Evolutionary conservation across 495 filamentous ascomycete species (phyloP), one percentile per base, ranked within the genome.

Genomic region (Penicillium arizonense): DNA sequence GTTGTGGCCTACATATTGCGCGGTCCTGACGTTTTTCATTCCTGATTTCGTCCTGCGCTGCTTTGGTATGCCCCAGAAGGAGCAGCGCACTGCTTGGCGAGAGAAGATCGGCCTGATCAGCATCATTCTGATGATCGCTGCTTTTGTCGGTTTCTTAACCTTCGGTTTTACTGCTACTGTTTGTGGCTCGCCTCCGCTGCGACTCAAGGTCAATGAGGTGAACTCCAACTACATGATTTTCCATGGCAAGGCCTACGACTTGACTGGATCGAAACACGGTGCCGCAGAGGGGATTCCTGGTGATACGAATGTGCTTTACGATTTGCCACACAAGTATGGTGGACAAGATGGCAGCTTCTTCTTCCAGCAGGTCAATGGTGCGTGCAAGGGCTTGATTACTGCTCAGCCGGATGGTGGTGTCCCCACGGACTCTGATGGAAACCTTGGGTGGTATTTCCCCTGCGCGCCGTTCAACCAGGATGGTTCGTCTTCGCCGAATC

Each of bases 71-170:
- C 82, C 87, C n/a, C 73, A 87, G 41, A 94, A 88, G 70, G 90
- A 84, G 14, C 91, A 97, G 67, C 89, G 92, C 55, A 82, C 90
- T 57, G 95, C 95, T 14, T 99, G 95, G 95, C 85, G 95, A 50
- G 95, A 99, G 69, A 99, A 99, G 80, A 96, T 99, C 79, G 95
- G 95, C 5, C 76, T 99, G 49, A 88, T 97, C 65, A 95, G 90
- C 74, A 82, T 97, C 62, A 97, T 99, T 63, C 59, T 96, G 16
- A 68, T 90, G 50, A 91, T 97, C 63, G 92, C 88, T 64, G 82
- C 82, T 10, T 85, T 95, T 61, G 94, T 99, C 49, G 95, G 95
- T 58, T 99, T 92, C 71, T 75, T 99, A 35, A 99, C 95, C 0
- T 97, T 99, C 58, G 95, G 94, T 36, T 99, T 99, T 65, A 96